Conservation (phyloP, 2,329 filamentous ascomycete species). For the Aspergillaceae sp. region DNA sequence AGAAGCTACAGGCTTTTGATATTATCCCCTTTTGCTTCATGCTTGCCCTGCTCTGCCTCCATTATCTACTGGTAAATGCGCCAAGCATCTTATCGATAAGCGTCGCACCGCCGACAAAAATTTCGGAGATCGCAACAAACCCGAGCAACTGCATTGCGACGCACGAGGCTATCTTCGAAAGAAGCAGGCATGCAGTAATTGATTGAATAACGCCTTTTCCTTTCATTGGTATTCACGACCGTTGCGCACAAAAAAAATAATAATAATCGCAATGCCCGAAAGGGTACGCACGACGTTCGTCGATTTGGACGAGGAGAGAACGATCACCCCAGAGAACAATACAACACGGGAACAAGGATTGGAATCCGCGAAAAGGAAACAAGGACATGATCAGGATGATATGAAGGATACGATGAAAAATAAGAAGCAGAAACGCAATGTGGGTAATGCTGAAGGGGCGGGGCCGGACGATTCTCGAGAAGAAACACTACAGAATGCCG, state of each 20-base stretch:
- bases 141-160: not conserved
- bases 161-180: no score
- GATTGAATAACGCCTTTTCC: not conserved
- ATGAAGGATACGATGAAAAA: constrained; percentile 14
- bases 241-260: no score
- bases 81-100: constrained; percentile 25
- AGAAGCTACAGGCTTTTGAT: no score
- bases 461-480: not conserved
- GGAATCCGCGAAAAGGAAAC: constrained; percentile 5
- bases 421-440: constrained; percentile 28
- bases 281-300: constrained; percentile 33
- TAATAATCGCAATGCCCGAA: constrained; percentile 31
- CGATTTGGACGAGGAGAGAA: constrained; percentile 23
- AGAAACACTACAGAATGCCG: not conserved
- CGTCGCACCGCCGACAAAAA: constrained; percentile 9
- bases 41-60: no score
- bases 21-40: no score
- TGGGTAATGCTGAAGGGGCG: constrained; percentile 1
- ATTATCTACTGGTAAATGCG: not conserved
- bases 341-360: not conserved
- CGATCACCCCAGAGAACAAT: constrained; percentile 5
- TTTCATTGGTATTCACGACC: not conserved
- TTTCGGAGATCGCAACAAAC: constrained; percentile 11
- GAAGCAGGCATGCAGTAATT: no score
- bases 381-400: constrained; percentile 3